Conservation (phyloP, 2,329 filamentous ascomycete genomes). For the Colletotrichum sp. region DNA sequence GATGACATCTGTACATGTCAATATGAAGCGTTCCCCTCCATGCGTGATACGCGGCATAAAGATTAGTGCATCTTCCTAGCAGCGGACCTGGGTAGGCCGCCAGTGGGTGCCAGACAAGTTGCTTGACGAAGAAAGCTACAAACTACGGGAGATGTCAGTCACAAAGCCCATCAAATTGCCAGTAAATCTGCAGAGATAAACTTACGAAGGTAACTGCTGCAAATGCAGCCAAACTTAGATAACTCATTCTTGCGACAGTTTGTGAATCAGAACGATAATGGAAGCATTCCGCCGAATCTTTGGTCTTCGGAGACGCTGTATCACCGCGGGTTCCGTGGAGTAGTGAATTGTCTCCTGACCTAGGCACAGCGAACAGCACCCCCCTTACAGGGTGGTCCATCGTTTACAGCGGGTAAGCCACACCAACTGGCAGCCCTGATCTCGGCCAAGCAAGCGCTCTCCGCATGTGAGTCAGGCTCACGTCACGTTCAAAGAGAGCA, state of each 20-base stretch:
- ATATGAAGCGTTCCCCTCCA: conserved; percentile 39
- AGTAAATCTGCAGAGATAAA: background rate
- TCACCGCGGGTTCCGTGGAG: background rate
- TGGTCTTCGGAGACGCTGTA: background rate
- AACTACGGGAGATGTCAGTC: background rate
- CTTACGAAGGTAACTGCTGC: background rate
- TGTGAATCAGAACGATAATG: background rate
- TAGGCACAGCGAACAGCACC: background rate
- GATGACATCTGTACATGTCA: conserved; percentile 36
- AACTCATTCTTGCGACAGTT: background rate
- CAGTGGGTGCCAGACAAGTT: conserved; percentile 2
- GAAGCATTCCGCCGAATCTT: background rate
- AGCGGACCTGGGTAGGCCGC: background rate
- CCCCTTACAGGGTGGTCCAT: background rate
- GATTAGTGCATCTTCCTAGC: background rate
- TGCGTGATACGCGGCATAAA: conserved; percentile 35
- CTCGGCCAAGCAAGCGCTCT: background rate
- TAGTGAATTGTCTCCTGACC: background rate
- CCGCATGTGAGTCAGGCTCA: background rate
- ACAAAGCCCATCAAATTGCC: background rate
- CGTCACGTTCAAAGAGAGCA: background rate
- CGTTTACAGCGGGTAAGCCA: background rate
- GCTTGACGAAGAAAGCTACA: background rate
- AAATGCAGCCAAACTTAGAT: background rate
- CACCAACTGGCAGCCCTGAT: background rate